A percentile compares a stretch with the other conserved stretches of the same genome.
Conservation (phyloP, 129 eudicot species). For the Flaveria trinervia region DNA sequence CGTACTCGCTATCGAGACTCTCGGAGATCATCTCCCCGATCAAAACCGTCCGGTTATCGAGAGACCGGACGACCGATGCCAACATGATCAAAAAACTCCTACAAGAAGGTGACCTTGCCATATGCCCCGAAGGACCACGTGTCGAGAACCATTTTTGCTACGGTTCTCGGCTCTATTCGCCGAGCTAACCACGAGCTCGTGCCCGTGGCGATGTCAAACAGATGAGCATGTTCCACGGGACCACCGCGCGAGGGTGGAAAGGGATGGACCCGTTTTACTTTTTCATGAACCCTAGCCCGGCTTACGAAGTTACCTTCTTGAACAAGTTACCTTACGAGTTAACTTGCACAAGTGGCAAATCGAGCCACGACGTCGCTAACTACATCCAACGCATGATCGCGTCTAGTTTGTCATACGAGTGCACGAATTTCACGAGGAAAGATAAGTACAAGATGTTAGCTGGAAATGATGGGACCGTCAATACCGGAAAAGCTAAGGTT, state of each 20-base stretch:
- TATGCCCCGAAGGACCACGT: conserved; percentile 86
- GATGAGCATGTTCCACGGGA: conserved; percentile 76
- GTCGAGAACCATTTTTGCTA: conserved; percentile 67
- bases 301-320: conserved; percentile 67
- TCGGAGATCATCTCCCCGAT: conserved; percentile 76
- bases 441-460: conserved; percentile 76
- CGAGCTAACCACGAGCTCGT: conserved; percentile 55
- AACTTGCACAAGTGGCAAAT: conserved; percentile 55
- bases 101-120: conserved; percentile 55
- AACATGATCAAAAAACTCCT: conserved; percentile 59
- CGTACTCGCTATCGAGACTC: conserved; percentile 62
- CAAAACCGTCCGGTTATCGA: conserved; percentile 58
- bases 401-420: conserved; percentile 61
- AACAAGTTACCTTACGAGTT: conserved; percentile 53
- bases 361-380: conserved; percentile 67
- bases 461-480: conserved; percentile 70
- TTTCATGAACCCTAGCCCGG: conserved; percentile 79
- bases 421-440: conserved; percentile 68
- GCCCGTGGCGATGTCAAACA: conserved; percentile 62
- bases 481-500: conserved; percentile 31
- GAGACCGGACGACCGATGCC: conserved; percentile 60
- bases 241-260: conserved; percentile 77
- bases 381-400: conserved; percentile 61
- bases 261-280: conserved; percentile 79
- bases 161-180: conserved; percentile 72